phyloP scores from a whole-genome alignment of 768 basidiomycete species.

The Ephemerocybe angulata region DNA sequence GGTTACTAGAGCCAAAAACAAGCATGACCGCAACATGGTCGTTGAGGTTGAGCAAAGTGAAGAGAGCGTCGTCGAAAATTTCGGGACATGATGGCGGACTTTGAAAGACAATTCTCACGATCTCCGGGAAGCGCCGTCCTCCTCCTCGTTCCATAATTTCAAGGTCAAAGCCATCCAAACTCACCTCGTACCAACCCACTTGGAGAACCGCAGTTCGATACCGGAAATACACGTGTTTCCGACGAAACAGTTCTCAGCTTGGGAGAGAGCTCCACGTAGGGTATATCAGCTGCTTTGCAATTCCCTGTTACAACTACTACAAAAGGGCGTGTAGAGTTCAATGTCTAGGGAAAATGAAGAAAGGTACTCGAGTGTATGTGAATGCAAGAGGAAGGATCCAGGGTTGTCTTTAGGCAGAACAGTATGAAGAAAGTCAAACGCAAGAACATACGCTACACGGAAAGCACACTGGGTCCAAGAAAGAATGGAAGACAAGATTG shows the following conservation, averaged over 20 bases:
- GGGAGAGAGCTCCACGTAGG: not conserved
- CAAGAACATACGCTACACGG: not conserved
- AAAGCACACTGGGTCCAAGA: not conserved
- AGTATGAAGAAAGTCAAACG: not conserved
- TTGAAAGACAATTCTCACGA: not conserved
- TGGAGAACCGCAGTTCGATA: no score
- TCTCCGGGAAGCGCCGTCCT: not conserved
- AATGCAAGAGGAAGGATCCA: not conserved
- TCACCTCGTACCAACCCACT: no score
- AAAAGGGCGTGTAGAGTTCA: not conserved
- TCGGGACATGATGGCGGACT: no score
- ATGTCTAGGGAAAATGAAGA: not conserved
- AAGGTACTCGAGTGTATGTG: not conserved
- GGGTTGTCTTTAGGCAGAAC: not conserved
- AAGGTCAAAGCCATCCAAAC: no score
- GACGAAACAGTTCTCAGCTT: not conserved
- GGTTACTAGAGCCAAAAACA: no score
- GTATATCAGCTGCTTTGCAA: conserved; percentile 1
- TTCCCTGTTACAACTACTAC: not conserved
- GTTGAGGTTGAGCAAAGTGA: no score
- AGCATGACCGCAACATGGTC: no score
- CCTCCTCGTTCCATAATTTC: not conserved
- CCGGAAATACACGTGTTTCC: not conserved
- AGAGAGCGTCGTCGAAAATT: no score
- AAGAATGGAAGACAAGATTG: not conserved